Evolutionary conservation across 169 alveolate genomes (phyloP).

Genomic region (Plasmodium knowlesi): DNA sequence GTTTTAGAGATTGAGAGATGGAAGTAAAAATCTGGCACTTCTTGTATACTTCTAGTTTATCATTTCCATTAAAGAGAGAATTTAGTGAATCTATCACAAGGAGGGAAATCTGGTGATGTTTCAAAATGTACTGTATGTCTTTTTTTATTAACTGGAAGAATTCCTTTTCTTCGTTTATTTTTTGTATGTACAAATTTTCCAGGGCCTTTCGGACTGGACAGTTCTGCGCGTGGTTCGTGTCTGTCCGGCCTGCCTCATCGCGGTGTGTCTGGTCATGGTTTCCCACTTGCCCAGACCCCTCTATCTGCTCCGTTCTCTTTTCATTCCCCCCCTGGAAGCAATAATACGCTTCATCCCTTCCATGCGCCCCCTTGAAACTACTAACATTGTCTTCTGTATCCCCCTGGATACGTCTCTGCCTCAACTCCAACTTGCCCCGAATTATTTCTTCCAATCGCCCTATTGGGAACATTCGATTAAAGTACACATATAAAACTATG

Average conservation of each 20-base stretch:
- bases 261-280: background rate
- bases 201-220: background rate
- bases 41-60: conserved; percentile 3
- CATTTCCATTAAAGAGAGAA: conserved; percentile 29
- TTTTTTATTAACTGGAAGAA: conserved; percentile 40
- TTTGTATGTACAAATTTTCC: conserved; percentile 49
- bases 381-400: background rate
- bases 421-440: background rate
- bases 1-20: conserved; percentile 25
- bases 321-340: background rate
- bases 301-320: background rate
- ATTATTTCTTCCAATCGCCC: conserved; percentile 17
- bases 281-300: background rate
- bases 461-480: conserved; percentile 49
- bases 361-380: background rate
- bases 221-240: background rate
- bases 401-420: background rate
- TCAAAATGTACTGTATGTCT: conserved; percentile 23
- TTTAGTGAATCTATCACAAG: conserved; percentile 53
- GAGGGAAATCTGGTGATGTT: conserved; percentile 32
- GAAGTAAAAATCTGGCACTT: conserved; percentile 10
- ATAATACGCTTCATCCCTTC: background rate
- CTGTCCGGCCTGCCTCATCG: background rate
- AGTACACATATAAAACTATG: conserved; percentile 52
- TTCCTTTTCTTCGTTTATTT: conserved; percentile 42